phyloP scores from a whole-genome alignment of 2,329 filamentous ascomycete genomes.

The Hortaea sp. region DNA sequence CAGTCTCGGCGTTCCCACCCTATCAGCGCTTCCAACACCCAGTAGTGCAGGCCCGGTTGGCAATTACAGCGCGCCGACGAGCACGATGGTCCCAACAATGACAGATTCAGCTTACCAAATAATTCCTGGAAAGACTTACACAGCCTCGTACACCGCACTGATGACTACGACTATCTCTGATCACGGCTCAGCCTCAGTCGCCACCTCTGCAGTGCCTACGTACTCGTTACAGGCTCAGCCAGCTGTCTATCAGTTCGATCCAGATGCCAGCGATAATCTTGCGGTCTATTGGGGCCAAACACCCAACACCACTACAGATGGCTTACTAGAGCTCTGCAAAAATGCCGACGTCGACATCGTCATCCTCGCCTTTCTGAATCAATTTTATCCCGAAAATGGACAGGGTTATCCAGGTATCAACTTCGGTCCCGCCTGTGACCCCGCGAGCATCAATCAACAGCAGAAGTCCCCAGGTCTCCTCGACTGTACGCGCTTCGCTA shows the following conservation, averaged over 20 bases:
- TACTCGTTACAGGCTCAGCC: neutral
- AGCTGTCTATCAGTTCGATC: constrained; percentile 17
- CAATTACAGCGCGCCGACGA: too few species aligned
- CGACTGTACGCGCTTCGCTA: constrained; percentile 28
- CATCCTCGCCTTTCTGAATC: constrained; percentile 25
- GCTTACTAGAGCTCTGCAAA: constrained; percentile 23
- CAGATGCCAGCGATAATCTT: constrained; percentile 17
- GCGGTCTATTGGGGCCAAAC: constrained; percentile 27
- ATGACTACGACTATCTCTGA: neutral
- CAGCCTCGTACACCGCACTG: neutral
- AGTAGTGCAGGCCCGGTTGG: too few species aligned
- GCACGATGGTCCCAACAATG: too few species aligned
- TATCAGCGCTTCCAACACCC: too few species aligned
- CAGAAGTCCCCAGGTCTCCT: constrained; percentile 28
- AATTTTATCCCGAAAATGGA: constrained; percentile 23
- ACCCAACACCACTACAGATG: constrained; percentile 15
- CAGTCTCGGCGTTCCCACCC: too few species aligned
- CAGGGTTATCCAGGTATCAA: constrained; percentile 21
- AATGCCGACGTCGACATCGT: constrained; percentile 28
- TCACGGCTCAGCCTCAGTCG: neutral
- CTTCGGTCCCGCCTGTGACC: constrained; percentile 29
- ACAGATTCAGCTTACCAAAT: too few species aligned
- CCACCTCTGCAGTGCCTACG: neutral
- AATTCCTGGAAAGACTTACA: neutral
- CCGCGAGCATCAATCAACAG: constrained; percentile 23